These are phyloP conservation scores for Vinca minor DNA, from an alignment of 257 asterid species.

Conservation along the genomic window DNA sequence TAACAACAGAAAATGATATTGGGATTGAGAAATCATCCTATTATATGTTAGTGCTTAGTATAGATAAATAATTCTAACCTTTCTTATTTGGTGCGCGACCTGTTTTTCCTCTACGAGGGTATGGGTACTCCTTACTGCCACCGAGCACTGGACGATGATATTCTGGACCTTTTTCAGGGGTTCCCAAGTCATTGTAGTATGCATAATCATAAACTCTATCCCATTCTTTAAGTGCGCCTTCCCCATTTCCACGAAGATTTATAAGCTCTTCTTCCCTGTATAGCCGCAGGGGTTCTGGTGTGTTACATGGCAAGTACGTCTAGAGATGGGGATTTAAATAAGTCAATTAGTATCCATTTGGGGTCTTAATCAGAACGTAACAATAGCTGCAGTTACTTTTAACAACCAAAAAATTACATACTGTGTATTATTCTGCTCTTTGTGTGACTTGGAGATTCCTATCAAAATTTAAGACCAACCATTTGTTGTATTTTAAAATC, in stretches of 20 bases:
- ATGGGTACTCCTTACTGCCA: constrained; percentile 57
- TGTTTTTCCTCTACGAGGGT: constrained; percentile 81
- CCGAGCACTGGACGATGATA: constrained; percentile 69
- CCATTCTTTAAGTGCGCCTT: constrained; percentile 66
- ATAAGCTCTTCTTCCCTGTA: constrained; percentile 67
- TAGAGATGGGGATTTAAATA: constrained; percentile 17
- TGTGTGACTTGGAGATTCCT: not conserved
- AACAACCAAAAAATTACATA: not conserved
- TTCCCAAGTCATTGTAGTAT: constrained; percentile 71
- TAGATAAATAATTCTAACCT: constrained; percentile 30
- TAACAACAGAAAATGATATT: not conserved
- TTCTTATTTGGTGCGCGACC: constrained; percentile 66
- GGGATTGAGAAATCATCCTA: not conserved
- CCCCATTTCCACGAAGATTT: constrained; percentile 57
- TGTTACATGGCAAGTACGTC: constrained; percentile 59
- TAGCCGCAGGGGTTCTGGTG: constrained; percentile 53
- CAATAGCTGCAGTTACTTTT: not conserved
- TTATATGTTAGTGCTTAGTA: not conserved
- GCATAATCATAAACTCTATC: constrained; percentile 90
- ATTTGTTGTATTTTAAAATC: not conserved
- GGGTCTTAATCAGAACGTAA: not conserved
- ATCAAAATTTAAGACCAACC: not conserved
- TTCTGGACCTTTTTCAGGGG: constrained; percentile 55
- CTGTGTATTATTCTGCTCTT: not conserved
- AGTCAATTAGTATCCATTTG: not conserved